Evolutionary conservation across 1,284 basidiomycete genomes (phyloP).

Genomic region (Paramarasmius palmivorus): DNA sequence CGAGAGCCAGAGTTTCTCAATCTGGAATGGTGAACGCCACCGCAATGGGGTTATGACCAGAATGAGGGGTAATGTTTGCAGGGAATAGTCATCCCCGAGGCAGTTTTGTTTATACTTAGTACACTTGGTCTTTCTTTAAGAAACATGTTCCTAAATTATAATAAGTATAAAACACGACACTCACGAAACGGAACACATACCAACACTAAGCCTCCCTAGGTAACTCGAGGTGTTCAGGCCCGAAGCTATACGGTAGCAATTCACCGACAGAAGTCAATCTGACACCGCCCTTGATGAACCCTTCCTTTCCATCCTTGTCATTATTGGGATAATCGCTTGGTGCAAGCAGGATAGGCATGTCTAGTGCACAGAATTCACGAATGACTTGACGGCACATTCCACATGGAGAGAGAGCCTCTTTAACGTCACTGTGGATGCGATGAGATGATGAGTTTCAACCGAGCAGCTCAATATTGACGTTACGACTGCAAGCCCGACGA

Average conservation of each 20-base stretch:
- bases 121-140: no score
- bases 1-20: no score
- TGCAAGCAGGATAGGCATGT: slow-evolving; percentile 68
- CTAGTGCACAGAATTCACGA: slow-evolving; percentile 69
- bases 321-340: slow-evolving; percentile 48
- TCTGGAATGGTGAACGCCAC: no score
- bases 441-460: background rate
- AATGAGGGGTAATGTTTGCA: no score
- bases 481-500: slow-evolving; percentile 61
- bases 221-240: slow-evolving; percentile 73
- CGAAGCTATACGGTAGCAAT: slow-evolving; percentile 87
- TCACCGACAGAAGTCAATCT: slow-evolving; percentile 71
- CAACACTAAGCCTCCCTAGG: slow-evolving; percentile 30
- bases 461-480: slow-evolving; percentile 39
- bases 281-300: slow-evolving; percentile 41
- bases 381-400: slow-evolving; percentile 82
- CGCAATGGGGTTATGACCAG: no score
- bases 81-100: no score
- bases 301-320: slow-evolving; percentile 8
- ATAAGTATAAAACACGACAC: no score
- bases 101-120: no score
- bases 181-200: no score
- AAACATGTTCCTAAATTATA: no score
- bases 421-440: slow-evolving; percentile 49
- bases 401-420: slow-evolving; percentile 63